Base-by-base conservation (phyloP, 306 rosid genomes). In the barrel medic (Medicago truncatula) region DNA sequence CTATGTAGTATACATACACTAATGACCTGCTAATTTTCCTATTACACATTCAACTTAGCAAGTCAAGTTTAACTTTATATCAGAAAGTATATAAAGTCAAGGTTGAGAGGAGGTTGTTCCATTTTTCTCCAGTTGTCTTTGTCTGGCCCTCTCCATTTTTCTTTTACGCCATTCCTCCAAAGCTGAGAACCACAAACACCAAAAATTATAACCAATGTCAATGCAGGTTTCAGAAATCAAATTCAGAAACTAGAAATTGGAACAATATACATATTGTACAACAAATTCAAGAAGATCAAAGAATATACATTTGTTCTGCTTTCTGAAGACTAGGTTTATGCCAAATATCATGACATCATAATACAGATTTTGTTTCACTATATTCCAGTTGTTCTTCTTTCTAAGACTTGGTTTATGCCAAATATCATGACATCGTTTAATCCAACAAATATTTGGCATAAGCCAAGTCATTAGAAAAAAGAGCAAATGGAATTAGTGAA, bases 161-260 rank as follows among this genome's bases (percentile, higher is more conserved):
- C 99, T 76, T 81, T 89, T 92, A 52, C 99, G 90, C 99, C 99
- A 95, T 82, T 95, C 99, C 83, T 90, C 99, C 80, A 95, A 76
- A 83, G 99, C 99, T 95, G 91, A 54, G 14, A 79, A 78, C 72
- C 64, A 82, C 49, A 75, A 75, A 17, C 77, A 85, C 49, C 71
- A 67, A 15, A 39, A 78, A 49, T 79, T 49, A 54, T 70, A 67
- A 66, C 75, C 50, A 71, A 38, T 62, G 6, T n/a, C 59, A 34
- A 20, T 21, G 16, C 7, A 53, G 3, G 9, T 9, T 41, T 66
- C 54, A 18, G 18, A 1, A 6, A 9, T 66, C 18, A 41, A 66
- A 66, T 17, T 66, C 18, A 5, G 53, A 13, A 12, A 43, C 44
- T 66, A 41, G 36, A 10, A 12, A 66, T 64, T 41, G 47, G 58